Percentiles rank a stretch among this genome's conserved stretches.
Conservation (phyloP, 768 basidiomycete genomes). For the Lyophyllum shimeji region DNA sequence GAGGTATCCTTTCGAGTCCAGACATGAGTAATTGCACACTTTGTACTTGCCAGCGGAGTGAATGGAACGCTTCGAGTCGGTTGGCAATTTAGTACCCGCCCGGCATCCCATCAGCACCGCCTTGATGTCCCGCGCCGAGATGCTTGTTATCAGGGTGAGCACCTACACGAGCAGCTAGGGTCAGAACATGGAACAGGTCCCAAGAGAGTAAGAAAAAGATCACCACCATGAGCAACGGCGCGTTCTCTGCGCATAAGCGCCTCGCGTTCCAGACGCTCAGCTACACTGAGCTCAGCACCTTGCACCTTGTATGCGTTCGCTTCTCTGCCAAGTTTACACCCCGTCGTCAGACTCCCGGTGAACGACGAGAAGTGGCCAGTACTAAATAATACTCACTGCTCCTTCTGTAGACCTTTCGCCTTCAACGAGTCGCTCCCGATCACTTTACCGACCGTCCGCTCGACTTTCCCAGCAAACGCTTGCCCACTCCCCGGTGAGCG, state of each 20-base stretch:
- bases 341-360: not conserved
- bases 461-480: conserved; percentile 45
- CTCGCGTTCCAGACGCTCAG: conserved; percentile 53
- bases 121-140: conserved; percentile 21
- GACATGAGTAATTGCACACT: no score
- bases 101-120: not conserved
- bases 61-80: no score
- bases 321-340: conserved; percentile 33
- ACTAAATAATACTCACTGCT: conserved; percentile 32
- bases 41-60: no score
- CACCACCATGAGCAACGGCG: conserved; percentile 50
- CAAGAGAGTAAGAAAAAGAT: not conserved
- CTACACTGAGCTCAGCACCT: conserved; percentile 48
- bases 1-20: no score
- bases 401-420: conserved; percentile 50
- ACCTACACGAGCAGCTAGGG: conserved; percentile 11
- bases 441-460: conserved; percentile 43
- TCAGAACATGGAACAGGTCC: not conserved
- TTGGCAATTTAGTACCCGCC: not conserved
- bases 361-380: no score
- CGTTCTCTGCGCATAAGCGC: conserved; percentile 48
- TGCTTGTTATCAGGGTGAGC: conserved; percentile 28
- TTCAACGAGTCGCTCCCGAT: conserved; percentile 48
- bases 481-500: conserved; percentile 26
- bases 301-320: conserved; percentile 45